A percentile compares a stretch with the other conserved stretches of the same genome.
phyloP scores from a whole-genome alignment of 768 basidiomycete genomes.

The Candolleomyces aberdarensis region DNA sequence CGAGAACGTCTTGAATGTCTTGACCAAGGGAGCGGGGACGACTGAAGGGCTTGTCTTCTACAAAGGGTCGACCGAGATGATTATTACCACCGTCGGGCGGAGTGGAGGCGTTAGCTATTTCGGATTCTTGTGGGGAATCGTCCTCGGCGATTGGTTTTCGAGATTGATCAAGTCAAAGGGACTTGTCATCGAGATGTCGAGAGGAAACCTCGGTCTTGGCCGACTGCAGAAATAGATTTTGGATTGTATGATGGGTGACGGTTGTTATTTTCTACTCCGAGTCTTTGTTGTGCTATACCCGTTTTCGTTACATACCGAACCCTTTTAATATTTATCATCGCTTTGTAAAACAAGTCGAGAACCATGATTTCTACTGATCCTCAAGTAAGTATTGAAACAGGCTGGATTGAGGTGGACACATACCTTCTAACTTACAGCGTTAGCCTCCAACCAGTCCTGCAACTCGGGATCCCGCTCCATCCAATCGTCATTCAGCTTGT shows the following conservation, averaged over 20 bases:
- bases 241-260: no score
- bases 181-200: conserved; percentile 6
- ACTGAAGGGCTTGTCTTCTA: neutral
- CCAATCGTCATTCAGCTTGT: neutral
- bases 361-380: no score
- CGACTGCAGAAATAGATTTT: no score
- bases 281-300: no score
- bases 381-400: no score
- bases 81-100: conserved; percentile 11
- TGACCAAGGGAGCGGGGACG: neutral
- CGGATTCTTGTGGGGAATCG: conserved; percentile 10
- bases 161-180: conserved; percentile 11
- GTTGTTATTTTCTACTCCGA: no score
- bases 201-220: conserved; percentile 3
- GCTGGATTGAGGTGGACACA: no score
- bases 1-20: conserved; percentile 10
- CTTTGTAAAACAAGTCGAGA: no score
- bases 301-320: no score
- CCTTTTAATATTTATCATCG: no score
- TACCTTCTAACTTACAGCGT: no score
- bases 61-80: conserved; percentile 6
- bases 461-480: neutral
- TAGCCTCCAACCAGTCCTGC: neutral
- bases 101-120: conserved; percentile 8
- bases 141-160: conserved; percentile 10